Percentiles rank a stretch among this genome's conserved stretches.
These are phyloP conservation scores for Quercus agrifolia DNA, from an alignment of 306 rosid genomes.

Conservation along the genomic window DNA sequence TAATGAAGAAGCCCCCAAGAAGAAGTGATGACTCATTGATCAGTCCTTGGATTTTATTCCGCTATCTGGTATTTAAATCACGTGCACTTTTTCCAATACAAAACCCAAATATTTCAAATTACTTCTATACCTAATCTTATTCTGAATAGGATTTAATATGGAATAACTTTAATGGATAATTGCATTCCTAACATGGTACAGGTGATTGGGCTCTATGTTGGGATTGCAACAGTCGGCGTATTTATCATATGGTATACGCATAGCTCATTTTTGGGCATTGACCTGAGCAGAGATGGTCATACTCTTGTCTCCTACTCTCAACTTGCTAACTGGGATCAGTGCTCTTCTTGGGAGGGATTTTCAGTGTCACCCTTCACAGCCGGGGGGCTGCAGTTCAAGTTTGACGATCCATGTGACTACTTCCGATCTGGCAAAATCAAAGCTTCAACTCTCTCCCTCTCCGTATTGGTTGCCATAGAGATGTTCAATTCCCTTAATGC, in stretches of 20 bases:
- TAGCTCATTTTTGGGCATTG: slow-evolving; percentile 80
- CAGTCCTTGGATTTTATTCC: slow-evolving; percentile 84
- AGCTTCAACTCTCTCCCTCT: slow-evolving; percentile 84
- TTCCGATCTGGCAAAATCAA: slow-evolving; percentile 76
- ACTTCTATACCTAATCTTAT: neutral
- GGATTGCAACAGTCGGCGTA: slow-evolving; percentile 85
- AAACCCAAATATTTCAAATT: neutral
- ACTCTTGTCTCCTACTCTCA: slow-evolving; percentile 80
- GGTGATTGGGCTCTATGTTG: slow-evolving; percentile 90
- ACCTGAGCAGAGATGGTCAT: slow-evolving; percentile 81
- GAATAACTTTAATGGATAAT: neutral
- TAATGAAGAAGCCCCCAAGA: slow-evolving; percentile 89
- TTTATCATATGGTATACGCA: slow-evolving; percentile 89
- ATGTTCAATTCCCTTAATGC: slow-evolving; percentile 96
- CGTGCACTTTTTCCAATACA: no score
- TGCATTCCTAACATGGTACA: slow-evolving; percentile 9
- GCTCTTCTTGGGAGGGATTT: slow-evolving; percentile 69
- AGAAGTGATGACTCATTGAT: slow-evolving; percentile 78
- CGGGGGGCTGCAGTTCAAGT: slow-evolving; percentile 47
- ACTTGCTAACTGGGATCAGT: slow-evolving; percentile 86
- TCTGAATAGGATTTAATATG: neutral
- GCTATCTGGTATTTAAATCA: slow-evolving; percentile 74
- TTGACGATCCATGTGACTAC: slow-evolving; percentile 73
- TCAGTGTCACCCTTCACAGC: slow-evolving; percentile 81
- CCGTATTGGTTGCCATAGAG: slow-evolving; percentile 92